These are phyloP conservation scores for Penicillium maclennaniae DNA, from an alignment of 495 filamentous ascomycete genomes.

Conservation along the genomic window DNA sequence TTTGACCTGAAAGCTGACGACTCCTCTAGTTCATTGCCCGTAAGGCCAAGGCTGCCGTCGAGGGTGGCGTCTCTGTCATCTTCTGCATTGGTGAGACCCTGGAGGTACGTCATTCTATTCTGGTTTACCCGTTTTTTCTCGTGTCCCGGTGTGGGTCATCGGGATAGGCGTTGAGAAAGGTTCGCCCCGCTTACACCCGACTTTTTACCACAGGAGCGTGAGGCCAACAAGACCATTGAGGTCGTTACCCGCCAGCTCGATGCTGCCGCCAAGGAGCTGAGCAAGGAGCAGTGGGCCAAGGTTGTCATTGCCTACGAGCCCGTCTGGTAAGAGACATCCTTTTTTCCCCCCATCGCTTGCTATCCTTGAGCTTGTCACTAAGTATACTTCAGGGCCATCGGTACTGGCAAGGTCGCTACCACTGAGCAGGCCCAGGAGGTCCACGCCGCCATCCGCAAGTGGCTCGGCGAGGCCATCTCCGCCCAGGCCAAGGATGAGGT, in stretches of 20 bases:
- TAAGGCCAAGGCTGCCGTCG: slow-evolving; percentile 88
- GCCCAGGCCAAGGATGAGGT: slow-evolving; percentile 69
- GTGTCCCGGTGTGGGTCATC: slow-evolving; percentile 27
- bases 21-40: slow-evolving; percentile 65
- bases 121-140: slow-evolving; percentile 24
- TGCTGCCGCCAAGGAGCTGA: slow-evolving; percentile 59
- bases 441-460: slow-evolving; percentile 85
- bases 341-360: neutral
- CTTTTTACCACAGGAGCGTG: slow-evolving; percentile 60
- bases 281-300: slow-evolving; percentile 78
- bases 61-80: slow-evolving; percentile 84
- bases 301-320: slow-evolving; percentile 98
- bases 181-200: slow-evolving; percentile 29
- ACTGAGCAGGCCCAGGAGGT: slow-evolving; percentile 94
- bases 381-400: slow-evolving; percentile 64
- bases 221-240: slow-evolving; percentile 80
- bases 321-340: slow-evolving; percentile 68
- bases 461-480: slow-evolving; percentile 73
- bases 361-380: neutral
- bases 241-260: slow-evolving; percentile 78
- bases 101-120: slow-evolving; percentile 49
- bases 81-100: slow-evolving; percentile 95
- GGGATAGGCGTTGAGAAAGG: slow-evolving; percentile 14
- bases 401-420: slow-evolving; percentile 94
- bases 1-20: neutral